Conservation (phyloP, 176 grass and related monocot species). For the Rhipidocladum racemiflorum region DNA sequence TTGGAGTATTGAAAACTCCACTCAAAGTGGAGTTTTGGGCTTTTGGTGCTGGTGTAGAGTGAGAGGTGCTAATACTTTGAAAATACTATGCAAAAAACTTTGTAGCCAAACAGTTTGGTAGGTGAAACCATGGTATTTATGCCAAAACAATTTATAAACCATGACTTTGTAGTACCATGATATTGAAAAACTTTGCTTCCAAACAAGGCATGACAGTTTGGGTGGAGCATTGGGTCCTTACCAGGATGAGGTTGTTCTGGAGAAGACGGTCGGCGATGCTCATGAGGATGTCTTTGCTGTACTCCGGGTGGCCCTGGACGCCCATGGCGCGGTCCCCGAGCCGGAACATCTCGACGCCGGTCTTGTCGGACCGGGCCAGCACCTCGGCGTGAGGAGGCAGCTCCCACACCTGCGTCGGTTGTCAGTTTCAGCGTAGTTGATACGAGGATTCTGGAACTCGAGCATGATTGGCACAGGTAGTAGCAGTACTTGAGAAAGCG, state of each 20-base stretch:
- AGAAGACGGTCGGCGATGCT: slow-evolving; percentile 78
- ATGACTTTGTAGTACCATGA: no score
- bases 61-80: no score
- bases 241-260: slow-evolving; percentile 56
- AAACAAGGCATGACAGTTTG: no score
- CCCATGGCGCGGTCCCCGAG: slow-evolving; percentile 69
- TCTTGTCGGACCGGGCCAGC: slow-evolving; percentile 68
- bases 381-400: slow-evolving; percentile 57
- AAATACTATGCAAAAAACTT: no score
- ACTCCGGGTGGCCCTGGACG: slow-evolving; percentile 89
- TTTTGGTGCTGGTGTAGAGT: no score
- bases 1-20: no score
- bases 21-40: no score
- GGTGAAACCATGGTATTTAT: no score
- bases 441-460: neutral
- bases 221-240: neutral
- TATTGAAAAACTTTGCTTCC: no score
- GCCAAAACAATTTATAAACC: no score
- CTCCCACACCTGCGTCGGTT: slow-evolving; percentile 55
- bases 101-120: no score
- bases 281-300: slow-evolving; percentile 85
- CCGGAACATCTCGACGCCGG: slow-evolving; percentile 79
- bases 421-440: neutral
- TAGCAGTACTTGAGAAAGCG: neutral
- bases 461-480: neutral